Percentiles rank a stretch among this genome's conserved stretches.
Conservation (phyloP, 1,139 yeast species). For the Lipomyces yarrowii region DNA sequence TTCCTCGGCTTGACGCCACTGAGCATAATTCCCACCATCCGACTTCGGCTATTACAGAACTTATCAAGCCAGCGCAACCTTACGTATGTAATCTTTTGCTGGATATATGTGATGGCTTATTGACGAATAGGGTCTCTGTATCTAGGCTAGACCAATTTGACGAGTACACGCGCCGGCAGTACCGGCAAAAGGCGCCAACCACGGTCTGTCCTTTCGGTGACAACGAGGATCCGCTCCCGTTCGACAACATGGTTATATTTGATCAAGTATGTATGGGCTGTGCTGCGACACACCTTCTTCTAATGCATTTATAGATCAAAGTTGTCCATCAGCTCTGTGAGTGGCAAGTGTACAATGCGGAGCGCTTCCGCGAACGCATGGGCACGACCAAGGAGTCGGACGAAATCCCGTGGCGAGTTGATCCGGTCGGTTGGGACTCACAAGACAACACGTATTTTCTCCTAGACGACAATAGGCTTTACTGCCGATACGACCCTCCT, state of each 20-base stretch:
- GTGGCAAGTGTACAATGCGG: constrained; percentile 29
- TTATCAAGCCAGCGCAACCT: constrained; percentile 28
- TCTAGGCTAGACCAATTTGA: constrained; percentile 27
- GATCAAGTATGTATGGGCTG: constrained; percentile 15
- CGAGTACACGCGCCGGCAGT: constrained; percentile 29
- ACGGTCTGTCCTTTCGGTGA: constrained; percentile 27
- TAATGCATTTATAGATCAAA: constrained; percentile 13
- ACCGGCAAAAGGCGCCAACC: constrained; percentile 25
- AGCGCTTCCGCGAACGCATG: constrained; percentile 33
- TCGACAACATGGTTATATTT: constrained; percentile 16
- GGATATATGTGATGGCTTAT: background rate
- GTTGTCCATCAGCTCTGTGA: constrained; percentile 29
- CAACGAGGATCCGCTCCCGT: constrained; percentile 21
- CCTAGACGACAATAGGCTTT: constrained; percentile 44
- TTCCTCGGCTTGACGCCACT: constrained; percentile 26
- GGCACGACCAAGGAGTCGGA: constrained; percentile 31
- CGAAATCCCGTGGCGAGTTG: constrained; percentile 37
- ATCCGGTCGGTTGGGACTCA: constrained; percentile 42
- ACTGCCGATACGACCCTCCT: constrained; percentile 36
- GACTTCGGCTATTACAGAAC: constrained; percentile 26
- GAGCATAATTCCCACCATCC: constrained; percentile 21
- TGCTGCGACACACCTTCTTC: background rate
- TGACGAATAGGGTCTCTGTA: background rate
- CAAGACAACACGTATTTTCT: constrained; percentile 40
- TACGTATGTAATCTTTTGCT: constrained; percentile 15